These are phyloP conservation scores for Ascochyta pisi DNA, from an alignment of 2,329 filamentous ascomycete species.

Conservation along the genomic window DNA sequence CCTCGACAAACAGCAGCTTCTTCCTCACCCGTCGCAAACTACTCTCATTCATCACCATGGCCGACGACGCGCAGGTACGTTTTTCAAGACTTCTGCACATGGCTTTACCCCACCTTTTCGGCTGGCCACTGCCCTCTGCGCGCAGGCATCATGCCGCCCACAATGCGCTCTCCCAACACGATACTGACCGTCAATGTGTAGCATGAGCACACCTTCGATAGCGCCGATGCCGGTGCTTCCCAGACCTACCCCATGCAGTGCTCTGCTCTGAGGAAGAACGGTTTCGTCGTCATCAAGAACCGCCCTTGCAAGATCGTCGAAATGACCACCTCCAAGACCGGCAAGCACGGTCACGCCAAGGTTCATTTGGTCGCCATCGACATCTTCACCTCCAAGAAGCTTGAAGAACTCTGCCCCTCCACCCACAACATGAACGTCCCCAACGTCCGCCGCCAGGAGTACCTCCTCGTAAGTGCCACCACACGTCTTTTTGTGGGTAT, in stretches of 20 bases:
- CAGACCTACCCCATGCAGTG: constrained; percentile 97
- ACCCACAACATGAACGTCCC: constrained; percentile 98
- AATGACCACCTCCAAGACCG: constrained; percentile 99
- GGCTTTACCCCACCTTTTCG: constrained; percentile 49
- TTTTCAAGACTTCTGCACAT: constrained; percentile 29
- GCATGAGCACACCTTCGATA: constrained; percentile 80
- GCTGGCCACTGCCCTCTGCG: constrained; percentile 41
- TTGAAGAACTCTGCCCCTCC: constrained; percentile 97
- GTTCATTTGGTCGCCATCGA: constrained; percentile 97
- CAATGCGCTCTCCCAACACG: constrained; percentile 11
- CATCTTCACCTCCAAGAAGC: constrained; percentile 99
- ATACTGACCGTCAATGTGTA: constrained; percentile 33
- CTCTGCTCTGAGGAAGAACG: constrained; percentile 99
- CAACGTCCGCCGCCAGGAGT: constrained; percentile 88
- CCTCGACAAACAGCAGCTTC: constrained; percentile 37
- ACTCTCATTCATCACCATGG: constrained; percentile 63
- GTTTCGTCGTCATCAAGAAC: constrained; percentile 96
- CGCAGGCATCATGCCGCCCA: constrained; percentile 29
- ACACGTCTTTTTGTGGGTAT: not conserved
- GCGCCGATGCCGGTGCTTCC: constrained; percentile 95
- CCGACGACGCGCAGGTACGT: constrained; percentile 71
- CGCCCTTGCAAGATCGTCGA: constrained; percentile 99
- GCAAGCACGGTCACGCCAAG: constrained; percentile 99
- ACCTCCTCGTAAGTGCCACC: constrained; percentile 79
- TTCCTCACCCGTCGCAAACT: constrained; percentile 43